Base-by-base conservation (phyloP, 345 rosid genomes). In the Schrenkiella parvula region DNA sequence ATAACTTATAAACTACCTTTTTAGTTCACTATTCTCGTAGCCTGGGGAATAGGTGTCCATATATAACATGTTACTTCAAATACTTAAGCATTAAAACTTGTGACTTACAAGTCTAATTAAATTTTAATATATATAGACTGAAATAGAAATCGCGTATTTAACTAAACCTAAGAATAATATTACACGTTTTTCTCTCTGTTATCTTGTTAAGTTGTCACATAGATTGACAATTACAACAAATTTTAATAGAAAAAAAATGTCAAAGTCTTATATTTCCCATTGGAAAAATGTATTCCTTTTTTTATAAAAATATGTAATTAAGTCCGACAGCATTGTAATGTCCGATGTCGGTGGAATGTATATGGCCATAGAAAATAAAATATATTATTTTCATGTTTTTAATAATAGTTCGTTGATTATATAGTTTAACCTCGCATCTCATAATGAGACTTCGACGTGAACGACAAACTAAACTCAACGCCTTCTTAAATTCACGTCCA, bases 331-430 rank as follows among this genome's bases (percentile, higher is more conserved):
- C 76, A 51, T 22, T 72, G 52, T 63, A 42, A 56, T 34, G 59
- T 66, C 71, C 42, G 18, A 65, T 73, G 71, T 73, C 66, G 77
- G 77, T 73, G 71, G 66, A 2, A 35, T 73, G 66, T 56, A 64
- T 54, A 64, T 64, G 19, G 64, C 53, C 76, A 63, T 13, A 53
- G 19, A 63, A 71, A 41, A 41, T 42, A 42, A 13, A 11, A 22
- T 32, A 32, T 21, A 59, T 35, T 32, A 23, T 29, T 37, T 60
- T 60, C 22, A 39, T 37, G n/a, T 3, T 9, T 56, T 32, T 17
- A n/a, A 15, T 26, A 4, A 19, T 19, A 57, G 18, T 22, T 59
- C 13, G 19, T 59, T 11, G 34, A 23, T 60, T 32, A 9, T 60
- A 41, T 8, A 25, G 14, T 28, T 41, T 26, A 44, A 63, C 41